Base-by-base conservation (phyloP, 495 filamentous ascomycete species). In the Aspergillus taichungensis region DNA sequence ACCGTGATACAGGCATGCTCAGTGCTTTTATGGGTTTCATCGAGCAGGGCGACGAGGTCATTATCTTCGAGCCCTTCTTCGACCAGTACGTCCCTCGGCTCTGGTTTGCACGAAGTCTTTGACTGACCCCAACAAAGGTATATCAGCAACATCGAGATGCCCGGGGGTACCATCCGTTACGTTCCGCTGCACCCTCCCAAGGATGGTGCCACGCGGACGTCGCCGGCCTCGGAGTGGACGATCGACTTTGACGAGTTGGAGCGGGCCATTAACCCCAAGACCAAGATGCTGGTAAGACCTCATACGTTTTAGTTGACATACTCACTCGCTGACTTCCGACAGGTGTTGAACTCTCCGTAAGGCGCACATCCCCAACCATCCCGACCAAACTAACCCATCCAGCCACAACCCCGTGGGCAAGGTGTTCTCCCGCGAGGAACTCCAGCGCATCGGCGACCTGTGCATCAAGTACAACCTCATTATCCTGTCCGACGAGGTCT, bases 41-140 rank as follows among this genome's bases (percentile, higher is more conserved):
- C 46, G 92, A 98, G 65, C 75, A 75, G 0, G 92, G 87, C 5
- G 92, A 98, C 55, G 92, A 98, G 63, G 94, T 96, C 40, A 95
- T 98, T 34, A 78, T 98, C 42, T 95, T 98, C 66, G 92, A 98
- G 71, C 92, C 92, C 6, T 98, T 95, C 71, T 98, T 96, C 58
- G 92, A 98, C 67, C 92, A 98, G 81, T 90, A 71, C 59, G 79
- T 61, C 39, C 7, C 28, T 5, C 18, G 6, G 8, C 14, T 13
- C 8, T 12, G 33, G 27, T 24, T 24, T 24, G 18, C 18, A 4
- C 4, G 18, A 38, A 30, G n/a, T 18, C 13, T 27, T 49, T 55
- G 38, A 55, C 30, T 24, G 18, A 32, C 24, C 13, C 11, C 27
- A 14, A 36, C 10, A 24, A 34, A 45, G 83, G 53, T 95, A 96